phyloP scores from a whole-genome alignment of 176 grass and related monocot genomes.

The Rhipidocladum racemiflorum region DNA sequence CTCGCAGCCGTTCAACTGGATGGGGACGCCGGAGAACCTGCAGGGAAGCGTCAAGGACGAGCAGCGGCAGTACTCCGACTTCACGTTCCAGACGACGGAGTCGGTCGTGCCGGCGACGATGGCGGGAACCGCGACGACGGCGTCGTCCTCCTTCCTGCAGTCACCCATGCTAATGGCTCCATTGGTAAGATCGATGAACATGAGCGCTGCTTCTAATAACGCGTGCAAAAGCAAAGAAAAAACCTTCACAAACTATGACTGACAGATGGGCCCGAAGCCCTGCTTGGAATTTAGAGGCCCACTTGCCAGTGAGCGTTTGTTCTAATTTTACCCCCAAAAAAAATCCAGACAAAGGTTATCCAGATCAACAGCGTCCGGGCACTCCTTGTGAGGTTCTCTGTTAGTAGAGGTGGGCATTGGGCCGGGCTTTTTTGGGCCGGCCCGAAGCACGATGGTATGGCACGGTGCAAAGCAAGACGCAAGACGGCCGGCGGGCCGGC shows the following conservation, averaged over 20 bases:
- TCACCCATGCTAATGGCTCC: slow-evolving; percentile 31
- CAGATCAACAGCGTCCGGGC: not conserved
- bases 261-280: not conserved
- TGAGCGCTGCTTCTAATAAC: not conserved
- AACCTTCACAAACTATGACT: not conserved
- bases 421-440: too few relatives aligned
- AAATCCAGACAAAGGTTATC: not conserved
- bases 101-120: not conserved
- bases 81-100: slow-evolving; percentile 62
- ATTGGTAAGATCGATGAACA: slow-evolving; percentile 37
- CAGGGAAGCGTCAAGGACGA: slow-evolving; percentile 46
- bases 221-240: not conserved
- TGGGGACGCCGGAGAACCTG: slow-evolving; percentile 30
- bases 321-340: not conserved
- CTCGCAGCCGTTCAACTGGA: slow-evolving; percentile 63
- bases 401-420: too few relatives aligned
- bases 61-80: slow-evolving; percentile 48
- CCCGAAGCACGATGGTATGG: too few relatives aligned
- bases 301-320: not conserved
- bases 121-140: not conserved
- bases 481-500: too few relatives aligned
- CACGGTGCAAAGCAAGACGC: too few relatives aligned
- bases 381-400: not conserved
- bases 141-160: slow-evolving; percentile 25
- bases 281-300: not conserved